These are phyloP conservation scores for Logfia minima DNA, from an alignment of 129 eudicot species.

Conservation along the genomic window DNA sequence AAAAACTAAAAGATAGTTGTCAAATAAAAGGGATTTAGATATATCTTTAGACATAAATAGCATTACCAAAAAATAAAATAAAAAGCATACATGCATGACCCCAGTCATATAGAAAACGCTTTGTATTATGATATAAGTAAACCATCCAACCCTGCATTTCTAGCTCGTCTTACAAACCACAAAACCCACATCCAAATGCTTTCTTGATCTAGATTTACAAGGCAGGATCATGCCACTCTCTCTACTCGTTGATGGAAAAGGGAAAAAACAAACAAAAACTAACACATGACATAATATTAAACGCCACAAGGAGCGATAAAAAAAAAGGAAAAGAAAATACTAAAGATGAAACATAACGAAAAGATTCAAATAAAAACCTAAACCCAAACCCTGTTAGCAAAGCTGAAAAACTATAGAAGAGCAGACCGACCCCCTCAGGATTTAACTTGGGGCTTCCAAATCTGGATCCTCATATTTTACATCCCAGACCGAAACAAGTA, in stretches of 20 bases:
- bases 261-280: neutral
- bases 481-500: conserved; percentile 3
- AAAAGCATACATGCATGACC: too few species aligned
- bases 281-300: neutral
- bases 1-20: too few species aligned
- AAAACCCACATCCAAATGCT: neutral
- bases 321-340: neutral
- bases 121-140: conserved; percentile 4
- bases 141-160: neutral
- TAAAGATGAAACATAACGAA: too few species aligned
- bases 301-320: conserved; percentile 1
- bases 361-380: conserved; percentile 13
- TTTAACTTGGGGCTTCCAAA: neutral
- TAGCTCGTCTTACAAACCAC: neutral
- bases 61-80: neutral
- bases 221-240: conserved; percentile 18
- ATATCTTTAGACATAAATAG: neutral
- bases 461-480: conserved; percentile 33
- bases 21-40: too few species aligned
- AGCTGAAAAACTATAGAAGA: conserved; percentile 22
- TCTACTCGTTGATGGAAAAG: neutral
- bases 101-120: neutral
- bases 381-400: conserved; percentile 30
- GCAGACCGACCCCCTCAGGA: conserved; percentile 22
- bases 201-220: conserved; percentile 13